Evolutionary conservation across 2,329 filamentous ascomycete species (phyloP), one percentile per base, ranked within the genome.

Genomic region (Phaeoacremonium minimum): DNA sequence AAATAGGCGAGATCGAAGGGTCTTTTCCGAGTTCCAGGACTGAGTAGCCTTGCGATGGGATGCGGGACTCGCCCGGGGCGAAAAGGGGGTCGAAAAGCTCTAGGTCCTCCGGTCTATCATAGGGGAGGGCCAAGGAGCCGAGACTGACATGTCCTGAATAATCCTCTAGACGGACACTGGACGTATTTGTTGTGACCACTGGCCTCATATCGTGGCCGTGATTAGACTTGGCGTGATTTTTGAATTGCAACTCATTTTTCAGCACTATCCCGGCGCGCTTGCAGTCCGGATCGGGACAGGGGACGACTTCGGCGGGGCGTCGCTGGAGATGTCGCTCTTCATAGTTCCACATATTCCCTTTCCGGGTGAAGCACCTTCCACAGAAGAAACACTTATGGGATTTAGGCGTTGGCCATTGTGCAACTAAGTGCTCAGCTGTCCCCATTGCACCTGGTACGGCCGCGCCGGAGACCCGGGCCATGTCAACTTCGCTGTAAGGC

Each of bases 401-500:
- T 15, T 15, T 31, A 9, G 8, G 8, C 16, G 30, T 31, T 15
- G 9, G 22, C 22, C n/a, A n/a, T n/a, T n/a, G 22, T 9, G 22
- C 9, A n/a, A 26, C 22, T n/a, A n/a, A 26, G 9, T 9, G 9
- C 22, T 9, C 22, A n/a, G 22, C 22, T 9, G 22, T 9, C 22
- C 22, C 22, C 8, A 9, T n/a, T n/a, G n/a, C n/a, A n/a, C 30
- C 30, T 31, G 16, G 14, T 17, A 8, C 16, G 16, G 16, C 8
- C 30, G 14, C 14, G 30, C 30, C 8, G 15, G 30, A 31, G 30
- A 17, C 9, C 30, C 30, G 12, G 8, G n/a, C n/a, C n/a, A n/a
- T 31, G 30, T 15, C 30, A 15, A 31, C 30, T 31, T 31, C 30
- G 30, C 30, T 31, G 30, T 31, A 31, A 9, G 30, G 30, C 8